Evolutionary conservation across 73 alveolate genomes (phyloP).

Genomic region (Paramecium sonneborni): DNA sequence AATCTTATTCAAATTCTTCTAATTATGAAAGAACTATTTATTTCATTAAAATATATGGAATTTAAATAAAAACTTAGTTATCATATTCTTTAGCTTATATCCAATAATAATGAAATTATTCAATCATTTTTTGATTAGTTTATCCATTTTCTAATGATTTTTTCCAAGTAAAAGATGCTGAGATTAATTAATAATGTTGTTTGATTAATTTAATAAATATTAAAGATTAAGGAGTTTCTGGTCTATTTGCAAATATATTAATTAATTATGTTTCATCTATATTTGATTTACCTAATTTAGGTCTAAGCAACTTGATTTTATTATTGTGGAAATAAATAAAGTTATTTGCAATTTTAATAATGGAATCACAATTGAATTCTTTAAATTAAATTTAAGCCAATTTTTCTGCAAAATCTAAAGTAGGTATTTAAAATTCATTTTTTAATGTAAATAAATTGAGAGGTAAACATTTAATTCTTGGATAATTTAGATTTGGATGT

Average conservation of each 20-base stretch:
- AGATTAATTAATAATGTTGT: not conserved
- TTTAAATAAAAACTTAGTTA: not conserved
- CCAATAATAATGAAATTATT: not conserved
- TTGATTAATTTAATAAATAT: not conserved
- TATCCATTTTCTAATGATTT: not conserved
- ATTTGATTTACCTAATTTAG: not conserved
- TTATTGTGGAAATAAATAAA: not conserved
- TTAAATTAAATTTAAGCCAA: not conserved
- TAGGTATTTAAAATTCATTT: not conserved
- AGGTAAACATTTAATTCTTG: not conserved
- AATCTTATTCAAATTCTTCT: not conserved
- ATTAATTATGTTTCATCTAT: not conserved
- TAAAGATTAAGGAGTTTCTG: not conserved
- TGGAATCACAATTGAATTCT: not conserved
- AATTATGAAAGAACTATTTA: not conserved
- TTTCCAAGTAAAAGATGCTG: not conserved
- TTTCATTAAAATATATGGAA: not conserved
- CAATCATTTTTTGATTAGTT: not conserved
- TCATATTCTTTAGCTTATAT: not conserved
- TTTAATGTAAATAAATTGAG: not conserved
- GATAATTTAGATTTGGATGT: conserved; percentile 1
- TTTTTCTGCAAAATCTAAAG: not conserved
- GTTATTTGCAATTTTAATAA: not conserved
- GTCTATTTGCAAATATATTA: not conserved
- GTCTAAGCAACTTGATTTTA: not conserved